Evolutionary conservation across 257 asterid species (phyloP), one percentile per base, ranked within the genome.

Genomic region (Asclepias syriaca): DNA sequence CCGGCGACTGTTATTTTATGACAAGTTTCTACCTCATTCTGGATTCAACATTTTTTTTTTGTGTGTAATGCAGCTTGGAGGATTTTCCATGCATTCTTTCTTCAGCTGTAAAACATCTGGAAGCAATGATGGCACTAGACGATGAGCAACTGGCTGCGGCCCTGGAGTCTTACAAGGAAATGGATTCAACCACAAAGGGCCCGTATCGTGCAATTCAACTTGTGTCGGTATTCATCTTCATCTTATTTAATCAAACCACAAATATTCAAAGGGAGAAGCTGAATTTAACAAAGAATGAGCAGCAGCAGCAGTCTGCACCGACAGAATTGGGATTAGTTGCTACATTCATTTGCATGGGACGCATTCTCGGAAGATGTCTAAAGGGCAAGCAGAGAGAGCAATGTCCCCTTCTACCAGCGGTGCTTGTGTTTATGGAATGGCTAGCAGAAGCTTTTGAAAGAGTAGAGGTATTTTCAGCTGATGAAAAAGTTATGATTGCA

Each of bases 151-250:
- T 93, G 8, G 54, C 63, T 64, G 70, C 74, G 15, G 65, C 88
- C 58, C 77, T 93, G 60, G 90, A 84, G 73, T 85, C 90, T 12
- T 91, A 88, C 77, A 79, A 82, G 73, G 65, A 59, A 24, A 46
- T 89, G 88, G 89, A 85, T 75, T 78, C 88, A 37, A 81, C 87
- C 5, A 79, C 86, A 72, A 83, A 27, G 64, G 98, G 95, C 72
- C 98, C 98, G 54, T 84, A 85, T 72, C 90, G 95, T 40, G 86
- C 86, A 58, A 75, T 93, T 77, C 98, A 93, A 71, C 81, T 89
- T 51, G 96, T 88, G 68, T 88, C 96, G 27, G 70, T 89, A 58
- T 82, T 87, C 82, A 91, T 93, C 78, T 93, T 91, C 76, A 56
- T 87, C 61, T 49, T 81, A 70, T 84, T 85, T 72, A 74, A 84